Percentiles rank a stretch among this genome's conserved stretches.
phyloP scores from a whole-genome alignment of 2,329 filamentous ascomycete species.

The Phyllosticta citribraziliensis region DNA sequence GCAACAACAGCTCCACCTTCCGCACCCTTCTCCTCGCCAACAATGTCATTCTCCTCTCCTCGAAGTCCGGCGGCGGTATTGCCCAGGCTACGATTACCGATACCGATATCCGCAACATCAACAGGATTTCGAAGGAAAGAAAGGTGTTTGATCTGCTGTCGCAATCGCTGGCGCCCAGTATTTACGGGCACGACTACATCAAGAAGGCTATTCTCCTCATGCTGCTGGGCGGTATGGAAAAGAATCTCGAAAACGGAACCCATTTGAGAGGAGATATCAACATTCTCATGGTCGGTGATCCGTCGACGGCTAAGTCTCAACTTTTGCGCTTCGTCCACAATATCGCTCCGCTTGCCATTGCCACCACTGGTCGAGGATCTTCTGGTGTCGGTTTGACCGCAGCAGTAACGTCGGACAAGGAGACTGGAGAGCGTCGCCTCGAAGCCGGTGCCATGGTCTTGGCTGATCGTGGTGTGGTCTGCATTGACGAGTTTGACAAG shows the following conservation, averaged over 20 bases:
- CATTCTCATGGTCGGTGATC: conserved; percentile 97
- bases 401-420: conserved; percentile 91
- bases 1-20: conserved; percentile 84
- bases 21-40: conserved; percentile 91
- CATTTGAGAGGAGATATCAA: conserved; percentile 98
- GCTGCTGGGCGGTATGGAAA: conserved; percentile 92
- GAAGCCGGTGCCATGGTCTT: conserved; percentile 99
- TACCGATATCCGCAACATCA: conserved; percentile 96
- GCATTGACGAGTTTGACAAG: conserved; percentile 99
- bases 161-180: conserved; percentile 89
- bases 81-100: conserved; percentile 89
- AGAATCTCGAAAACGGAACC: conserved; percentile 95
- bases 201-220: conserved; percentile 96
- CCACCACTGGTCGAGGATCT: conserved; percentile 90
- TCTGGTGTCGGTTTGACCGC: conserved; percentile 97
- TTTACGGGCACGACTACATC: conserved; percentile 93
- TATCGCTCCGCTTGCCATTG: conserved; percentile 90
- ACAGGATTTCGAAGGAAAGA: conserved; percentile 90
- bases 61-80: conserved; percentile 89
- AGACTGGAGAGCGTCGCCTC: conserved; percentile 87
- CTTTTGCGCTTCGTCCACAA: conserved; percentile 93
- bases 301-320: conserved; percentile 97
- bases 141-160: conserved; percentile 88
- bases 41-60: conserved; percentile 87
- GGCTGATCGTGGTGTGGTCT: conserved; percentile 91